Base-by-base conservation (phyloP, 306 rosid species). In the Malus fusca region DNA sequence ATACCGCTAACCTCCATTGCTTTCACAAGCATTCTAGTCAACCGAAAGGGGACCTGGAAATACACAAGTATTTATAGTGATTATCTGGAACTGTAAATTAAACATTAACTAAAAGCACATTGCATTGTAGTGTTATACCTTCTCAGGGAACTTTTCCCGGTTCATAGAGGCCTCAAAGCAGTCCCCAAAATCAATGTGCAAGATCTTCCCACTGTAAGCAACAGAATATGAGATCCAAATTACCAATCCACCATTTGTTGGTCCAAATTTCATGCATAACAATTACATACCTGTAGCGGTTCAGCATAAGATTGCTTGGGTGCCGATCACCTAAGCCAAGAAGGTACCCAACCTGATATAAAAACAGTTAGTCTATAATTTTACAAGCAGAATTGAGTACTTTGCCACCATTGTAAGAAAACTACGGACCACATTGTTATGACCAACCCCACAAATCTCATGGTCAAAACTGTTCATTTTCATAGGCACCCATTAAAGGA, bases 311-410 rank as follows among this genome's bases (percentile, higher is more conserved):
- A 86, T 95, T 95, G 87, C 97, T 95, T 63, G 98, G 98, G 81
- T 95, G 98, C 48, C 98, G 98, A 90, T 95, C 98, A 76, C 98
- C 98, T 77, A 95, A 85, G 62, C 98, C 98, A 87, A 95, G 98
- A 79, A 95, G 97, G 81, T 95, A 95, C 78, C 98, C 98, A 43
- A 95, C 98, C 98, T 95, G 88, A 51, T 73, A 85, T 31, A 68
- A 73, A 61, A 43, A 31, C 35, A 51, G 55, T 8, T 3, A 7
- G 19, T 15, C 55, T 26, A 13, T 11, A 56, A 72, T 35, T 19
- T 35, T 40, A 67, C 7, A 6, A 35, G 8, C 21, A 64, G 14
- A 60, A 33, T 58, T 25, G 21, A 11, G 35, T 25, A 26, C 28
- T 23, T 25, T 1, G 11, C 8, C 22, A 5, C 21, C 22, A 5